phyloP scores from a whole-genome alignment of 148 eudicot species.

The Gaultheria prostrata region DNA sequence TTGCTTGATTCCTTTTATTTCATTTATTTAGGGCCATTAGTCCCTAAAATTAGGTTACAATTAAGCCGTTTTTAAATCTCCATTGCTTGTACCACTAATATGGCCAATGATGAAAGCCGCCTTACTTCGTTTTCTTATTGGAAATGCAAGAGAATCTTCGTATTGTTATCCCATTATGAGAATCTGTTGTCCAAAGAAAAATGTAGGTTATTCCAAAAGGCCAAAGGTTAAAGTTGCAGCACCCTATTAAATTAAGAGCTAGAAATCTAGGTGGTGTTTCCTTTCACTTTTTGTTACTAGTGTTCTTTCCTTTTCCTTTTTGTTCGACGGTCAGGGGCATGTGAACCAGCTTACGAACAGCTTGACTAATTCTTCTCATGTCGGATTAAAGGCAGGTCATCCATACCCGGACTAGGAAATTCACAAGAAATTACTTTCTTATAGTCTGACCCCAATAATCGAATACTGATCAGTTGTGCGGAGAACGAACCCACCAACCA shows the following conservation, averaged over 20 bases:
- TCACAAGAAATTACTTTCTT: no score
- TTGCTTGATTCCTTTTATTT: not conserved
- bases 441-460: no score
- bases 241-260: slow-evolving; percentile 13
- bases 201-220: not conserved
- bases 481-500: no score
- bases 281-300: slow-evolving; percentile 9
- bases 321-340: no score
- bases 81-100: slow-evolving; percentile 11
- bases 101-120: slow-evolving; percentile 13
- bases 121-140: slow-evolving; percentile 5
- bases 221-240: slow-evolving; percentile 4
- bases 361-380: no score
- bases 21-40: not conserved
- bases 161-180: slow-evolving; percentile 4
- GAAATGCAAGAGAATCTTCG: slow-evolving; percentile 6
- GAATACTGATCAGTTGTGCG: no score
- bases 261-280: not conserved
- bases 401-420: no score
- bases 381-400: no score
- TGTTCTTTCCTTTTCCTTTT: not conserved
- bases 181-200: slow-evolving; percentile 4
- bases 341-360: no score
- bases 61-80: not conserved
- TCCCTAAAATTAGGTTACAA: not conserved